Percentiles rank a stretch among this genome's conserved stretches.
Evolutionary conservation across 1,284 basidiomycete genomes (phyloP).

Genomic region (Ustilago tritici): DNA sequence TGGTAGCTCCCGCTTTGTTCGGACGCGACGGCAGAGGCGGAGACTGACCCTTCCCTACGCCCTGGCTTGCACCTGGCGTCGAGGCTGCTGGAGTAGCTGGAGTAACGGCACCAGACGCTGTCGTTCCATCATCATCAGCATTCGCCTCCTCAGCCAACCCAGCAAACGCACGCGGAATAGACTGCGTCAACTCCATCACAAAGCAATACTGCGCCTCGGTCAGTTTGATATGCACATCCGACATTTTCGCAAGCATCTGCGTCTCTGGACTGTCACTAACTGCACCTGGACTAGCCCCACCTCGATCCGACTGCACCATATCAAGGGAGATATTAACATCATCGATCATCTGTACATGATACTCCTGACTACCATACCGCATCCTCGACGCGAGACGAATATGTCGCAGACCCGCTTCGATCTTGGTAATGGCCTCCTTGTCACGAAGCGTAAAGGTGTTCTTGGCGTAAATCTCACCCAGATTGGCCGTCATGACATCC

Average conservation of each 20-base stretch:
- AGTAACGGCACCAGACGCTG: slow-evolving; percentile 19
- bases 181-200: slow-evolving; percentile 79
- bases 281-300: slow-evolving; percentile 9
- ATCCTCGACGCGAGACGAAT: slow-evolving; percentile 76
- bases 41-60: slow-evolving; percentile 16
- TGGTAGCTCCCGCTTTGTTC: slow-evolving; percentile 12
- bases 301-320: slow-evolving; percentile 74
- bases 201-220: slow-evolving; percentile 91
- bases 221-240: slow-evolving; percentile 88
- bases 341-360: slow-evolving; percentile 82
- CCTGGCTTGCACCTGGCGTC: slow-evolving; percentile 7
- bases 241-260: slow-evolving; percentile 78
- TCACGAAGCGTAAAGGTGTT: slow-evolving; percentile 77
- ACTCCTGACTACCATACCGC: slow-evolving; percentile 50
- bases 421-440: slow-evolving; percentile 69
- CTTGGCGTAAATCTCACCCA: slow-evolving; percentile 88
- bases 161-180: slow-evolving; percentile 79
- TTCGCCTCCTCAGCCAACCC: slow-evolving; percentile 66
- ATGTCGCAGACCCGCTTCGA: slow-evolving; percentile 83
- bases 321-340: slow-evolving; percentile 85
- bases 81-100: slow-evolving; percentile 1
- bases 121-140: slow-evolving; percentile 50
- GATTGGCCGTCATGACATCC: slow-evolving; percentile 82
- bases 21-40: slow-evolving; percentile 18
- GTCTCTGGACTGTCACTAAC: slow-evolving; percentile 69